These are phyloP conservation scores for Curvularia spicifera DNA, from an alignment of 2,329 filamentous ascomycete genomes.

Conservation along the genomic window DNA sequence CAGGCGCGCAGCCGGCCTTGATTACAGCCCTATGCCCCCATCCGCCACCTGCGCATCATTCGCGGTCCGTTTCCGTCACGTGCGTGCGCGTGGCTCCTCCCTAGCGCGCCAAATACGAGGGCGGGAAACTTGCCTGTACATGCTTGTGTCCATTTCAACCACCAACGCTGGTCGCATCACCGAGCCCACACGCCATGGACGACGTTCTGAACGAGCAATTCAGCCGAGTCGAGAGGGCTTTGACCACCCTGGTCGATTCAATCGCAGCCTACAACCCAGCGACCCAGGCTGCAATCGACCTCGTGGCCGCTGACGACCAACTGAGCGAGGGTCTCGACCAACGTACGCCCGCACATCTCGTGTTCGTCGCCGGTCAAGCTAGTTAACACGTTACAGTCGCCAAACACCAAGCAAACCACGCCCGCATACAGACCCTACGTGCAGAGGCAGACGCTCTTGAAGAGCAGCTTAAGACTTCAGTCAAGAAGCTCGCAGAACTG, in stretches of 20 bases:
- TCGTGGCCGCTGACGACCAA: constrained; percentile 72
- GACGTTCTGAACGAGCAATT: constrained; percentile 53
- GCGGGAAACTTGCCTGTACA: not conserved
- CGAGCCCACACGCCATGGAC: constrained; percentile 46
- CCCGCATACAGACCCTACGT: constrained; percentile 72
- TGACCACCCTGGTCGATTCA: constrained; percentile 76
- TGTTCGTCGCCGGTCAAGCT: not conserved
- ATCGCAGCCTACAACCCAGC: constrained; percentile 84
- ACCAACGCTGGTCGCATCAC: constrained; percentile 4
- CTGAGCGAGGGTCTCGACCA: constrained; percentile 70
- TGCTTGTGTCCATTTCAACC: not conserved
- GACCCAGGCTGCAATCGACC: constrained; percentile 68
- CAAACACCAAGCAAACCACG: constrained; percentile 75
- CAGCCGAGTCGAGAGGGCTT: constrained; percentile 55
- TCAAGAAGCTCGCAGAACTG: constrained; percentile 72
- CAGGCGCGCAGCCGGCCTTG: constrained; percentile 30
- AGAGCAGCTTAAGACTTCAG: constrained; percentile 72
- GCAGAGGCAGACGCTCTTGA: constrained; percentile 70
- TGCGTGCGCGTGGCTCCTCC: constrained; percentile 17
- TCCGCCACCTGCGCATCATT: constrained; percentile 12
- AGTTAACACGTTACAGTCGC: constrained; percentile 61
- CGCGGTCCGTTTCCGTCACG: constrained; percentile 7
- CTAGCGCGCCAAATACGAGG: constrained; percentile 4
- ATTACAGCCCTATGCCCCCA: constrained; percentile 21
- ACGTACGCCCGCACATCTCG: constrained; percentile 53